These are phyloP conservation scores for Pseudomonodictys pantanalensis DNA, from an alignment of 495 filamentous ascomycete genomes.

Conservation along the genomic window DNA sequence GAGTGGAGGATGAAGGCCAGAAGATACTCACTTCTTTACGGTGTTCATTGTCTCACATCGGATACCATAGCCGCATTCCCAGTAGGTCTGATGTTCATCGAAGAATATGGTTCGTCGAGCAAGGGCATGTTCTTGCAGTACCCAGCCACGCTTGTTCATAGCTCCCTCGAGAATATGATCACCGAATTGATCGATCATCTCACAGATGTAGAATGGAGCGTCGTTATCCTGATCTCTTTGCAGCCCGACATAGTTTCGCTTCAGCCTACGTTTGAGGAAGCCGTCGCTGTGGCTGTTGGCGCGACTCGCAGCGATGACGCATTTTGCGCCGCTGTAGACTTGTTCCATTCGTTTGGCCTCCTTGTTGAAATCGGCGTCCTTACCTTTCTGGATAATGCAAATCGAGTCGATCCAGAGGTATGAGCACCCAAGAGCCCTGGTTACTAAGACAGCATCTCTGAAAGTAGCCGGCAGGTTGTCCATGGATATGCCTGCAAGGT, in stretches of 20 bases:
- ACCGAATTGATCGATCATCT: conserved; percentile 39
- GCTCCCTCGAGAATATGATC: conserved; percentile 35
- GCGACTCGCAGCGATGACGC: conserved; percentile 40
- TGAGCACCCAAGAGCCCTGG: background rate
- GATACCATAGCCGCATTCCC: conserved; percentile 44
- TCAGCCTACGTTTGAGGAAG: conserved; percentile 27
- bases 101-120: conserved; percentile 45
- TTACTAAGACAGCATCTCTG: conserved; percentile 5
- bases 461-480: conserved; percentile 5
- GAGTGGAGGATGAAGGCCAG: no score
- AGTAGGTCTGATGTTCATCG: conserved; percentile 41
- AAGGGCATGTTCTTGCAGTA: conserved; percentile 44
- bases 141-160: conserved; percentile 43
- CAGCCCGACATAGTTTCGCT: background rate
- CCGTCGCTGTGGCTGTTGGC: conserved; percentile 32
- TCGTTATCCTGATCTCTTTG: background rate
- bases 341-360: conserved; percentile 43
- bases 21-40: no score
- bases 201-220: conserved; percentile 33
- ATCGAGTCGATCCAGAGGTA: conserved; percentile 16
- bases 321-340: conserved; percentile 36
- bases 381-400: no score
- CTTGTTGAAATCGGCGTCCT: conserved; percentile 38
- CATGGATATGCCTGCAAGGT: background rate
- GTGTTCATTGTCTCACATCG: conserved; percentile 41